phyloP scores from a whole-genome alignment of 1,284 basidiomycete species.

The Amylostereum chailletii region DNA sequence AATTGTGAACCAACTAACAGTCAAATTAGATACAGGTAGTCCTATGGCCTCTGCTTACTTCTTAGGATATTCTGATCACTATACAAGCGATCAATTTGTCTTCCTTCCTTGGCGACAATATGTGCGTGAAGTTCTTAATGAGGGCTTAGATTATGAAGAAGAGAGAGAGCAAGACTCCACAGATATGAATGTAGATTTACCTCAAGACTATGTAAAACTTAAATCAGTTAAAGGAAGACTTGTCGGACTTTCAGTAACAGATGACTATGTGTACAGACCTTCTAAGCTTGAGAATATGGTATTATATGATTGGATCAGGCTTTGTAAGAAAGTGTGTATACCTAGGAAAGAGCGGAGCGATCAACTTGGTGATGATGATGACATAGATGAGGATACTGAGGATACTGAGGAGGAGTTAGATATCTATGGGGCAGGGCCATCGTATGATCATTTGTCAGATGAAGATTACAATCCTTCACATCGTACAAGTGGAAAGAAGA shows the following conservation, averaged over 20 bases:
- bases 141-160: too few relatives aligned
- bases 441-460: background rate
- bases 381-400: background rate
- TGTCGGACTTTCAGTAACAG: background rate
- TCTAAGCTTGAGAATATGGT: background rate
- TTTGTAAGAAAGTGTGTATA: background rate
- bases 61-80: conserved; percentile 23
- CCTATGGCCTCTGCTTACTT: conserved; percentile 23
- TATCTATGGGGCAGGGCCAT: background rate
- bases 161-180: background rate
- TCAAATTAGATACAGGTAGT: conserved; percentile 22
- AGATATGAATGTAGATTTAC: background rate
- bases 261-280: conserved; percentile 8
- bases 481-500: conserved; percentile 2
- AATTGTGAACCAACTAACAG: conserved; percentile 14
- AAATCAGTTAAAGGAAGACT: background rate
- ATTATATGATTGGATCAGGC: conserved; percentile 9
- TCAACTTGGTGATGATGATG: background rate
- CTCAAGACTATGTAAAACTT: background rate
- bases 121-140: conserved; percentile 6
- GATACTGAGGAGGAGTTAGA: background rate
- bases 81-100: conserved; percentile 19
- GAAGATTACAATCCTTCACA: background rate
- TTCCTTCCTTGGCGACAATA: conserved; percentile 20
- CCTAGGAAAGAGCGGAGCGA: background rate